Evolutionary conservation across 768 basidiomycete genomes (phyloP), one percentile per base, ranked within the genome.

Genomic region (Termitomyces sp.): DNA sequence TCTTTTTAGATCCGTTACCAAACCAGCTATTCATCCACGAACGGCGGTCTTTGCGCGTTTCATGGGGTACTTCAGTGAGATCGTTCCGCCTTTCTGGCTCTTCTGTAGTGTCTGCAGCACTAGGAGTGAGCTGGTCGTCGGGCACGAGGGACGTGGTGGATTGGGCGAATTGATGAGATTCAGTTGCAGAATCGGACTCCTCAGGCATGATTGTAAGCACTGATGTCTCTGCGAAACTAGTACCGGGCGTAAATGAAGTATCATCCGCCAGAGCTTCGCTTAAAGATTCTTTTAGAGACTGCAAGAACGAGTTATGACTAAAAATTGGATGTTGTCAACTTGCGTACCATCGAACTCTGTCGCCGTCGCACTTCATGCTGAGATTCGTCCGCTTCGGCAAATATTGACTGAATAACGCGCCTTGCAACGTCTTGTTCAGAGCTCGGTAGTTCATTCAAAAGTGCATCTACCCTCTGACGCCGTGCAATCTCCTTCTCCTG

Each of bases 21-120:
- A 88, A 86, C 85, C 83, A 89, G 0, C 82, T 84, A 0, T 89
- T 88, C 79, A 91, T 83, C 90, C 90, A 92, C 0, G 76, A 72
- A 14, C 83, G 78, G 14, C 82, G 81, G 50, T 89, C 87, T 54
- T 64, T 72, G 14, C 68, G 70, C 20, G 58, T 47, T 60, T 70
- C 72, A 33, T 60, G 59, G 47, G 44, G 65, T 41, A 55, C 59
- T 41, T 58, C 41, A 40, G 63, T 63, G 14, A 57, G 60, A 20
- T 64, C 60, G 26, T 59, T 53, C 9, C 48, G 57, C 16, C n/a
- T 46, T 32, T 61, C 56, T 23, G 43, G 28, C 18, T 50, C 36
- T 7, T 51, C 61, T 35, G 20, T 23, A 4, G 36, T 48, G 5
- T 41, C 35, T 10, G 56, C 36, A 12, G 63, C 23, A 10, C 63